phyloP scores from a whole-genome alignment of 1,284 basidiomycete species.

The Malassezia globosa region DNA sequence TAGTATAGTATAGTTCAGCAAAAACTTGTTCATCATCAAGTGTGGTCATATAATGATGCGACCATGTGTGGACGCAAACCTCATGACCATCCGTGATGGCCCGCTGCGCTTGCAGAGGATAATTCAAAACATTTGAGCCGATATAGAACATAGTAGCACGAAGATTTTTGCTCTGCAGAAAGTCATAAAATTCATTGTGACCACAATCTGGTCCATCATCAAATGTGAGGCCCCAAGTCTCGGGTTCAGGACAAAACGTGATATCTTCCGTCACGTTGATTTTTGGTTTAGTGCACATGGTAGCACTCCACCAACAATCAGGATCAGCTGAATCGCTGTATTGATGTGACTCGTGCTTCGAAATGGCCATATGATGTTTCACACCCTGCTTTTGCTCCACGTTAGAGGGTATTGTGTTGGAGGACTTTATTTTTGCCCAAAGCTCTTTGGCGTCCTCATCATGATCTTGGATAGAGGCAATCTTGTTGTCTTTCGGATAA shows the following conservation, averaged over 20 bases:
- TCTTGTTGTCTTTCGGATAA: conserved; percentile 41
- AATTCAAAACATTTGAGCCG: conserved; percentile 53
- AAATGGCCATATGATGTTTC: background rate
- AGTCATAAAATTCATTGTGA: conserved; percentile 53
- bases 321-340: conserved; percentile 22
- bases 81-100: conserved; percentile 45
- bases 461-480: conserved; percentile 45
- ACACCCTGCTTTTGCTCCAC: background rate
- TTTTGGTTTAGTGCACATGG: conserved; percentile 42
- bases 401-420: conserved; percentile 12
- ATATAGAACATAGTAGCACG: conserved; percentile 52
- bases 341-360: background rate
- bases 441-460: conserved; percentile 47
- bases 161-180: conserved; percentile 49
- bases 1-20: conserved; percentile 54
- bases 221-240: conserved; percentile 52
- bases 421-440: conserved; percentile 33
- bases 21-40: conserved; percentile 52
- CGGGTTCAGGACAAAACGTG: conserved; percentile 49
- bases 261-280: conserved; percentile 46
- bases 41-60: conserved; percentile 51
- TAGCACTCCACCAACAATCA: conserved; percentile 42
- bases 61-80: conserved; percentile 47
- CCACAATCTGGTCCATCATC: conserved; percentile 51
- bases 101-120: conserved; percentile 52